phyloP scores from a whole-genome alignment of 305 asterid species.

The Euphrasia arctica region DNA sequence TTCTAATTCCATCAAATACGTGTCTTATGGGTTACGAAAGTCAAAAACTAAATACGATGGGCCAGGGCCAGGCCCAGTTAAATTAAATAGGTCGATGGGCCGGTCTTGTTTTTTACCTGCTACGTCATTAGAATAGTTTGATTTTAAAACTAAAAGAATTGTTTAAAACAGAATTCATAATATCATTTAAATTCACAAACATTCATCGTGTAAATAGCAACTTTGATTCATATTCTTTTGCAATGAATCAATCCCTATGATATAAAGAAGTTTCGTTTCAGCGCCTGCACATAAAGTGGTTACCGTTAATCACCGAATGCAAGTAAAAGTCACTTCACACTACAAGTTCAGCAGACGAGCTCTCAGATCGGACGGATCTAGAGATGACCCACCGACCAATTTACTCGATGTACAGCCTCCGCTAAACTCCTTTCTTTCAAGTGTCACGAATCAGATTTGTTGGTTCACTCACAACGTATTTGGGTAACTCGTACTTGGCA shows the following conservation, averaged over 20 bases:
- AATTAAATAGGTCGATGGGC: no score
- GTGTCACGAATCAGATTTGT: slow-evolving; percentile 69
- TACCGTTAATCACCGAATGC: not conserved
- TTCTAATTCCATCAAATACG: no score
- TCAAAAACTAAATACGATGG: no score
- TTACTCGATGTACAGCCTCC: slow-evolving; percentile 39
- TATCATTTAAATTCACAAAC: no score
- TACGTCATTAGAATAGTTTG: no score
- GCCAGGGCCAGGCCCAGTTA: no score
- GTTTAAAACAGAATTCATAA: no score
- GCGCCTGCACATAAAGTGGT: not conserved
- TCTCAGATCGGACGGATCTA: slow-evolving; percentile 8
- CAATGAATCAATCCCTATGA: not conserved
- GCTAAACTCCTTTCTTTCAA: slow-evolving; percentile 32
- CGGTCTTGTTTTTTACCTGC: no score
- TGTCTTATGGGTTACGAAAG: no score
- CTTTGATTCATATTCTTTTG: not conserved
- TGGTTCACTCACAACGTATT: slow-evolving; percentile 88
- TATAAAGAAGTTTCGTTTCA: not conserved
- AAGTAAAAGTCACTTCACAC: not conserved
- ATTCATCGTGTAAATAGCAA: not conserved
- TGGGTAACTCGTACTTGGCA: slow-evolving; percentile 89
- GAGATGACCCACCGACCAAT: slow-evolving; percentile 31
- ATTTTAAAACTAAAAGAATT: no score
- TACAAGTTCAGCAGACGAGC: not conserved